Percentiles rank a stretch among this genome's conserved stretches.
phyloP scores from a whole-genome alignment of 495 filamentous ascomycete species.

The Jackrogersella minutella region DNA sequence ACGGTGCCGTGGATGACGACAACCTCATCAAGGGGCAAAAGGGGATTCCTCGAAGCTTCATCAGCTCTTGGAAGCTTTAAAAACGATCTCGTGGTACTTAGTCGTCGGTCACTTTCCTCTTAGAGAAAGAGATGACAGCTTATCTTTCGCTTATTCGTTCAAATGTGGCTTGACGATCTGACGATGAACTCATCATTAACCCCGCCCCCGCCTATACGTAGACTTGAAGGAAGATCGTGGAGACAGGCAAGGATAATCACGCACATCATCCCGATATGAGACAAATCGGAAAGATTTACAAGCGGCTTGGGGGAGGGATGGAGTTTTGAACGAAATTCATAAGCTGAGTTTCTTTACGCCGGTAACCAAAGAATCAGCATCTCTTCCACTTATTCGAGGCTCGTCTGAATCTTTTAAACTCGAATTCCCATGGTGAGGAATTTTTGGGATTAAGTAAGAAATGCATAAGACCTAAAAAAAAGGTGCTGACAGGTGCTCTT shows the following conservation, averaged over 20 bases:
- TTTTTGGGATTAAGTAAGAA: conserved; percentile 11
- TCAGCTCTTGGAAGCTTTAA: conserved; percentile 10
- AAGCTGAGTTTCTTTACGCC: background rate
- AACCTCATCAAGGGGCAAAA: conserved; percentile 8
- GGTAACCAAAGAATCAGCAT: conserved; percentile 3
- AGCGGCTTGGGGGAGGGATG: background rate
- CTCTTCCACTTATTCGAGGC: background rate
- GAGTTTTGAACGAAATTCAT: conserved; percentile 2
- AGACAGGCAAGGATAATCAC: conserved; percentile 37
- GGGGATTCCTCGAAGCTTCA: conserved; percentile 10
- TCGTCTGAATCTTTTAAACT: conserved; percentile 15
- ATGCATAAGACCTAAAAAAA: conserved; percentile 6
- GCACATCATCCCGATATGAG: conserved; percentile 43
- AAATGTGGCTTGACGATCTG: conserved; percentile 41
- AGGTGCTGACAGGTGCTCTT: no score
- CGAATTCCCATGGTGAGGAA: background rate
- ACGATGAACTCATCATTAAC: conserved; percentile 42
- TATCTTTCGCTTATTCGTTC: conserved; percentile 32
- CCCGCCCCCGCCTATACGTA: conserved; percentile 38
- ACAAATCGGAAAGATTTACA: conserved; percentile 34
- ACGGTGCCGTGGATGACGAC: conserved; percentile 36
- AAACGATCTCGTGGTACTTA: conserved; percentile 16
- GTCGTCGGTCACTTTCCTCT: conserved; percentile 12
- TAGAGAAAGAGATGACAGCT: conserved; percentile 18
- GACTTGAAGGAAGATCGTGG: conserved; percentile 36